Percentiles rank a stretch among this genome's conserved stretches.
These are phyloP conservation scores for Chlorella sp. DNA, from an alignment of 139 green algal genomes.

Conservation along the genomic window DNA sequence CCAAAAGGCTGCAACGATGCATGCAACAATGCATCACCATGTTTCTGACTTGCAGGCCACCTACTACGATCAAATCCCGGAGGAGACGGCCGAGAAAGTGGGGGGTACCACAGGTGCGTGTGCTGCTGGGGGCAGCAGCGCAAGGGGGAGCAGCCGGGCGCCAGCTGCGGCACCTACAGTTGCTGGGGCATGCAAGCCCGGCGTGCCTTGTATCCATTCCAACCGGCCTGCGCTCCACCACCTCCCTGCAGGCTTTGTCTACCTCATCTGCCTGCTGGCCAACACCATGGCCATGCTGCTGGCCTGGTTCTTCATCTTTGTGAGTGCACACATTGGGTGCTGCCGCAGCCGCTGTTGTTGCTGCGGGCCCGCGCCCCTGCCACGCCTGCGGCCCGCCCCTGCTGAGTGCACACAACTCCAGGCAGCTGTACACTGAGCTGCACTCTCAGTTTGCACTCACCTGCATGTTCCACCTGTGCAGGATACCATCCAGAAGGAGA, in stretches of 20 bases:
- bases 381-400: no score
- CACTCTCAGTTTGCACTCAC: no score
- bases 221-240: no score
- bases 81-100: not conserved
- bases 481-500: constrained; percentile 42
- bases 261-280: constrained; percentile 38
- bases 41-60: not conserved
- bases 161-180: no score
- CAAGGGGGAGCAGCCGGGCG: no score
- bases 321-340: not conserved
- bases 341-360: not conserved
- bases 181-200: no score
- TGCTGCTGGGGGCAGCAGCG: no score
- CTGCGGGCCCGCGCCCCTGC: no score
- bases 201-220: no score
- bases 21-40: not conserved
- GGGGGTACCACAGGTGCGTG: not conserved
- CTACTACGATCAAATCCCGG: not conserved
- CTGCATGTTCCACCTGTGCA: not conserved
- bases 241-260: not conserved
- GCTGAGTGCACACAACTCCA: no score
- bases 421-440: no score
- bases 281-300: constrained; percentile 43
- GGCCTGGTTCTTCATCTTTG: constrained; percentile 61
- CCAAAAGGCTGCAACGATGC: no score